Evolutionary conservation across 768 basidiomycete genomes (phyloP), one percentile per base, ranked within the genome.

Genomic region (Artomyces pyxidatus): DNA sequence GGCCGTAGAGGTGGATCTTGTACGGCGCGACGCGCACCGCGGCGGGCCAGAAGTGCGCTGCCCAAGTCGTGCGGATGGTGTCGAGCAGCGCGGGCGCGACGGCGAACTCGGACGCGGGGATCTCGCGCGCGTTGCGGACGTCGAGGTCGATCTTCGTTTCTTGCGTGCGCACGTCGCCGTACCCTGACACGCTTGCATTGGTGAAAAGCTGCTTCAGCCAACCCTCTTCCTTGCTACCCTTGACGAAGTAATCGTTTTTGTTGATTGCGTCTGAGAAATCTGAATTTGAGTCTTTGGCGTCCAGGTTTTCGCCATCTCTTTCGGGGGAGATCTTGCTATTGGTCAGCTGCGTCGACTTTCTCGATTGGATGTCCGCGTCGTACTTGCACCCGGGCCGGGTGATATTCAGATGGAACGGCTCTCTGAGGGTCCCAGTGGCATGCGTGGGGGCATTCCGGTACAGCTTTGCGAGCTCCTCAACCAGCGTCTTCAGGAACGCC

Each of bases 1-100:
- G 60, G 0, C 63, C 64, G 41, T 65, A 64, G 0, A 66, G 27
- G 39, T 65, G 59, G n/a, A 66, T 63, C 52, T 66, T 65, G 57
- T 67, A 66, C 3, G 63, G 61, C 37, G 59, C 56, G 19, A 58
- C 61, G 42, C 59, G 59, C 19, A 67, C 59, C 0, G 49, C n/a
- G 5, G 50, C 29, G 7, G 61, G 57, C 17, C 53, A 43, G 48
- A 65, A 65, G 27, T 51, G 19, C 30, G 49, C 32, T 7, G 11
- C 37, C 63, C 63, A 63, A 9, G 44, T 10, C 4, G 25, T 17
- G 29, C 56, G 40, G 44, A 63, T 48, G 3, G 17, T 26, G 6
- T 49, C 32, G 4, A 63, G 42, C 3, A 63, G 53, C 8, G 40
- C 44, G 5, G 44, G 32, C 11, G 45, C 42, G 28, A 64, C 58